Percentiles rank a stretch among this genome's conserved stretches.
These are phyloP conservation scores for Picochlorum sp. DNA, from an alignment of 139 green algal genomes.

Conservation along the genomic window DNA sequence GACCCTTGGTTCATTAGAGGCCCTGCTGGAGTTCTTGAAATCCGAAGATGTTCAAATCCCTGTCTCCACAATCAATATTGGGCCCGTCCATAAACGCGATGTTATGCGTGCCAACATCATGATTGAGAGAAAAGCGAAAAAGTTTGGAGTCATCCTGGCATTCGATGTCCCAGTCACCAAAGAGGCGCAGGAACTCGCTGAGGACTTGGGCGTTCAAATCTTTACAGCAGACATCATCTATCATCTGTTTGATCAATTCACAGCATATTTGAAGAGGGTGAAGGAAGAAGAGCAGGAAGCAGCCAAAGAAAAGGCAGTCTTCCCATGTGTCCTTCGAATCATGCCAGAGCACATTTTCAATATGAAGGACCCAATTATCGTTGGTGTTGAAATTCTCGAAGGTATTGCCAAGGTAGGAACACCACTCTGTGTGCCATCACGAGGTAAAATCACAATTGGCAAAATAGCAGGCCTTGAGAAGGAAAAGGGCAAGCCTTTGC, in stretches of 20 bases:
- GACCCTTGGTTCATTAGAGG: constrained; percentile 97
- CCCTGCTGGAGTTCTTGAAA: constrained; percentile 91
- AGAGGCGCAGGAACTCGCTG: constrained; percentile 71
- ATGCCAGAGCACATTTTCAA: constrained; percentile 95
- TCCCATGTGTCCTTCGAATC: constrained; percentile 86
- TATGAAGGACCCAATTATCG: constrained; percentile 94
- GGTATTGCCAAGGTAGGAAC: constrained; percentile 70
- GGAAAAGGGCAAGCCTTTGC: constrained; percentile 84
- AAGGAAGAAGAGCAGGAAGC: constrained; percentile 77
- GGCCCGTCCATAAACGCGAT: constrained; percentile 86
- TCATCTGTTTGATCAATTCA: constrained; percentile 99
- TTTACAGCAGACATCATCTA: constrained; percentile 99
- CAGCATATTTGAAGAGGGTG: constrained; percentile 60
- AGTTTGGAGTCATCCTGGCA: constrained; percentile 91
- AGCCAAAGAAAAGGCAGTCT: constrained; percentile 75
- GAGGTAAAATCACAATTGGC: constrained; percentile 72
- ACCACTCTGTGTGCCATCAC: constrained; percentile 56
- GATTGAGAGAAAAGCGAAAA: constrained; percentile 75
- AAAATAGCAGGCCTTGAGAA: constrained; percentile 88
- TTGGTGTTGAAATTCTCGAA: constrained; percentile 82
- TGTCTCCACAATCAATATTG: constrained; percentile 91
- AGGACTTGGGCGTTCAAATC: constrained; percentile 79
- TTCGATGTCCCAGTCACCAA: constrained; percentile 88
- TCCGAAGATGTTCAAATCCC: constrained; percentile 71
- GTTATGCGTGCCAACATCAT: constrained; percentile 95